Evolutionary conservation across 1,284 basidiomycete species (phyloP).

Genomic region (Pseudozyma thailandica): DNA sequence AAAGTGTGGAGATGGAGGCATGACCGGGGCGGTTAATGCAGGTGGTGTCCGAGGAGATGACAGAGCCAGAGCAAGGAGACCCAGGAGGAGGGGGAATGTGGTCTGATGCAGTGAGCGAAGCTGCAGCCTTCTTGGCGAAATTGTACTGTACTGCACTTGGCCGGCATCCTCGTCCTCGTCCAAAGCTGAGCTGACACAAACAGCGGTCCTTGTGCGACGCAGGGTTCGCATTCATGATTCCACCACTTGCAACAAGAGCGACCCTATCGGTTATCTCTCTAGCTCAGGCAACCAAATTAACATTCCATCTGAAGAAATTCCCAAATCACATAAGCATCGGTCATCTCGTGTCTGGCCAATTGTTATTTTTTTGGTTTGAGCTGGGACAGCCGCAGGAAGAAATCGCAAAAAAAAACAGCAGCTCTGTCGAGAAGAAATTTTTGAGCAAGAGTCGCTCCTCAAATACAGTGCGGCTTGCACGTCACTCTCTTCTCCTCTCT

Average conservation of each 20-base stretch:
- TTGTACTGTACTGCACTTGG: neutral
- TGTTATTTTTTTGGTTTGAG: neutral
- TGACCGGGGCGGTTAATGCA: neutral
- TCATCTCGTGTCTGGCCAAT: slow-evolving; percentile 3
- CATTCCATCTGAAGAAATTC: neutral
- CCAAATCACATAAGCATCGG: neutral
- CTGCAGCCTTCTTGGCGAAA: neutral
- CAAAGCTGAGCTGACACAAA: neutral
- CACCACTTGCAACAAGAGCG: neutral
- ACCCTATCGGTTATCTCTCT: slow-evolving; percentile 39
- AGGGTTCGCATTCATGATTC: neutral
- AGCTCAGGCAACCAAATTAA: too few relatives aligned
- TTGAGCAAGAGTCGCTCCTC: slow-evolving; percentile 15
- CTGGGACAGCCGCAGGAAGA: slow-evolving; percentile 10
- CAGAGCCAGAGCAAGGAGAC: too few relatives aligned
- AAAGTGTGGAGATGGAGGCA: neutral
- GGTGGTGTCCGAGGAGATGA: too few relatives aligned
- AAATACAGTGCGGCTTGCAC: slow-evolving; percentile 12
- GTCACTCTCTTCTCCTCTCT: slow-evolving; percentile 6
- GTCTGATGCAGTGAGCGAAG: neutral
- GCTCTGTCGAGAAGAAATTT: slow-evolving; percentile 25
- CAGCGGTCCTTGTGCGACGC: neutral
- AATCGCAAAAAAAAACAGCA: slow-evolving; percentile 9
- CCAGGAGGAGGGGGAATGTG: too few relatives aligned
- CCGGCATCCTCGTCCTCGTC: neutral